A percentile compares a stretch with the other conserved stretches of the same genome.
phyloP scores from a whole-genome alignment of 1,139 yeast species.

The Geotrichum europaeum region DNA sequence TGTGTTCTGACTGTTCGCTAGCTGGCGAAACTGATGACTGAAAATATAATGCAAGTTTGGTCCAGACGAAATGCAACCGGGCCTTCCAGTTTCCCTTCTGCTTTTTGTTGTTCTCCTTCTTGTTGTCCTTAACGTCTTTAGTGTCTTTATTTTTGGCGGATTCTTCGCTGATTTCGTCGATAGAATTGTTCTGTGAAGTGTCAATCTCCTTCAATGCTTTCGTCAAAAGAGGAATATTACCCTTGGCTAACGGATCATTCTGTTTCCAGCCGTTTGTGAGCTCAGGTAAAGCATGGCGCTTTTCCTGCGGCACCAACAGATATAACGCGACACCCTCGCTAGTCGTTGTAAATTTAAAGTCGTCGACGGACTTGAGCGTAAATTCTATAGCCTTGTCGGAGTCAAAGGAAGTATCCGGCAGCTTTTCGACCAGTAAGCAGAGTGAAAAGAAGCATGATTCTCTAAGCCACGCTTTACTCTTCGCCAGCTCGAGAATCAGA shows the following conservation, averaged over 20 bases:
- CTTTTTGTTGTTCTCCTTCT: conserved; percentile 30
- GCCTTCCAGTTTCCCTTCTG: conserved; percentile 74
- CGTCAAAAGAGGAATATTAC: conserved; percentile 55
- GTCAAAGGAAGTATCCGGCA: conserved; percentile 25
- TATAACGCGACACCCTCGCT: conserved; percentile 79
- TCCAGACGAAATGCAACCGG: conserved; percentile 80
- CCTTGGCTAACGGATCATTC: conserved; percentile 65
- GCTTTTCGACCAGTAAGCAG: conserved; percentile 44
- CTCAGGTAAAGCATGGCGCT: conserved; percentile 35
- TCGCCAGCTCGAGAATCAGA: conserved; percentile 53
- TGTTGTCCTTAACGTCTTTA: conserved; percentile 21
- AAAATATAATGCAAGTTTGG: conserved; percentile 38
- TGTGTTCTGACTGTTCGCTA: conserved; percentile 28
- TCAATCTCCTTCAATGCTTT: conserved; percentile 61
- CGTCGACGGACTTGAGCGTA: conserved; percentile 43
- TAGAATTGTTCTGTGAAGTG: conserved; percentile 30
- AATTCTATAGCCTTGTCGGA: conserved; percentile 33
- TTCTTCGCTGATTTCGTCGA: conserved; percentile 33
- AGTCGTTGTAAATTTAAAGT: conserved; percentile 53
- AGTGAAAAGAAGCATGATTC: conserved; percentile 75
- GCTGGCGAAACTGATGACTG: background rate
- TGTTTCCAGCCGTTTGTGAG: conserved; percentile 51
- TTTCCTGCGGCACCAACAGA: conserved; percentile 42
- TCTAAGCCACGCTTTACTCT: conserved; percentile 73
- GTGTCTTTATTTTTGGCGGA: conserved; percentile 18